Evolutionary conservation across 148 eudicot species (phyloP), one percentile per base, ranked within the genome.

Genomic region (Diospyros lotus): DNA sequence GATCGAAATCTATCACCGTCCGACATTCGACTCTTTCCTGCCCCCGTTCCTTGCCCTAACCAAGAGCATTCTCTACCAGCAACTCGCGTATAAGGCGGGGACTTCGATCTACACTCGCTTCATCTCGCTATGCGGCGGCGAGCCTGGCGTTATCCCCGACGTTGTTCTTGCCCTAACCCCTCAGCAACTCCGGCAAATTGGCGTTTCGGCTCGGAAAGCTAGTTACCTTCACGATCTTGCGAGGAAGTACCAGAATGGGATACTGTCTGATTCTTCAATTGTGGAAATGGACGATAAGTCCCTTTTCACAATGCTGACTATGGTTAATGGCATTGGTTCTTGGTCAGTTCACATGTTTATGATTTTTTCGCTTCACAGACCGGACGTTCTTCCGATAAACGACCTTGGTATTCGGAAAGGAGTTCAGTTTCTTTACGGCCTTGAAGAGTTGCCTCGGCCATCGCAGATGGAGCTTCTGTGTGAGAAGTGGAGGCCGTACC

Each of bases 281-380:
- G 48, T 81, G 0, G 73, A 58, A n/a, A 77, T 87, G 83, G 91
- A 87, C 77, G 91, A 87, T 76, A 85, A 87, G 77, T 85, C 88
- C 1, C 76, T 87, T 56, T 87, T 85, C 66, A 85, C 88, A 7
- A 87, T 85, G 91, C 64, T 87, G 18, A 87, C 91, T 0, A 87
- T 87, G 89, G 91, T 87, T 42, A 87, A 85, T 73, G 91, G 91
- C 1, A 87, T 87, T 68, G 91, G 91, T 3, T 83, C 88, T 0
- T 87, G 91, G 91, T 85, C 88, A 5, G 91, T 87, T 46, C 91
- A 87, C 42, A 87, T 87, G 91, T 87, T 87, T 48, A 85, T 87
- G 87, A 85, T 87, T 9, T 87, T 85, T 58, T 83, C 91, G 0
- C 65, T 87, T 56, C 88, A 87, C 61, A 78, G 91, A 17, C 91